Evolutionary conservation across 345 rosid genomes (phyloP), one percentile per base, ranked within the genome.

Genomic region (Adansonia digitata): DNA sequence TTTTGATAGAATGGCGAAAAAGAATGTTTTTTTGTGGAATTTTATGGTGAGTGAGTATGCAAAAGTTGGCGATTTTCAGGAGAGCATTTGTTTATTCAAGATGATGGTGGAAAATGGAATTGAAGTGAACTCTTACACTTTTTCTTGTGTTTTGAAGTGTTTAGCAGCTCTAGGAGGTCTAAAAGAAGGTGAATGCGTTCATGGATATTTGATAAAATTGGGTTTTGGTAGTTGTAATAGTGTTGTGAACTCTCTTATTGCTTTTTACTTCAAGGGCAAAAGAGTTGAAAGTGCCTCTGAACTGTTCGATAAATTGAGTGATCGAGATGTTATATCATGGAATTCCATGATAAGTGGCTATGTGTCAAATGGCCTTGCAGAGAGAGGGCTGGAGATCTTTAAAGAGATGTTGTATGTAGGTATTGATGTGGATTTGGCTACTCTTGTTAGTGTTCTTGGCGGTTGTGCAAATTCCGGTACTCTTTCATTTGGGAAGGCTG

Each of bases 1-100:
- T 40, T 89, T 91, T 53, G 83, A 89, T 63, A 57, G 69, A 20
- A 77, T 84, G 61, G 80, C 17, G 26, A 82, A 85, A 42, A 90
- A 86, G 72, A 91, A 87, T 52, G 82, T 88, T 26, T 79, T 88
- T 79, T 85, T 89, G 34, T 91, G 97, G 94, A 91, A 88, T 77
- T 69, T 85, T 0, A 72, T 89, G 87, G 85, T 88, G 72, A 87
- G 77, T 64, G 91, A 82, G 81, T 84, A 88, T 61, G 86, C 80
- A n/a, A 86, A 88, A 70, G 34, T 78, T 40, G 85, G 90, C 11
- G 82, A 87, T 51, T 88, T 79, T 73, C 79, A 61, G 35, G 90
- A 81, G 66, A 84, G 90, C 67, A 69, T 86, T 26, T 7, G 17
- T 51, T 39, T 88, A 42, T 88, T 91, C 63, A 76, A 77, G 82